Evolutionary conservation across 495 filamentous ascomycete genomes (phyloP).

Genomic region (Hypoxylon rickii): DNA sequence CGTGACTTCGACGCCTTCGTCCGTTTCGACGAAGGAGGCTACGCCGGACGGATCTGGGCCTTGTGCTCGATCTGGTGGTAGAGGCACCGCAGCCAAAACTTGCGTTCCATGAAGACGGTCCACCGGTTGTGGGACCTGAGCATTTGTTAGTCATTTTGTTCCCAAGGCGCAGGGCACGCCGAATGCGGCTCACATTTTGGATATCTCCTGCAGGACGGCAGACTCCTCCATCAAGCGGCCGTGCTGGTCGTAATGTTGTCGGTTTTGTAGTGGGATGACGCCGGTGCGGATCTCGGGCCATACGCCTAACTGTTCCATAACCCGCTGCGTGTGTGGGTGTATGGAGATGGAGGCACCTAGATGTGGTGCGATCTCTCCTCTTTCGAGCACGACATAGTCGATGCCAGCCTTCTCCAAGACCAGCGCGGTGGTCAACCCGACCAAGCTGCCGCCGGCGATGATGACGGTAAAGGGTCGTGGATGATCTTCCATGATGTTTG

Average conservation of each 20-base stretch:
- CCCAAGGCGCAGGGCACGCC: background rate
- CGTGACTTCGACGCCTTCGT: slow-evolving; percentile 23
- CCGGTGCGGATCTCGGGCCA: slow-evolving; percentile 31
- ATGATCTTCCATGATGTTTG: background rate
- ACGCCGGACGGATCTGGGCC: slow-evolving; percentile 23
- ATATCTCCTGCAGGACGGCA: slow-evolving; percentile 19
- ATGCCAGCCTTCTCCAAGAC: slow-evolving; percentile 45
- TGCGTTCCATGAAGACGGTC: slow-evolving; percentile 23
- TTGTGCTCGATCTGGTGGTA: slow-evolving; percentile 28
- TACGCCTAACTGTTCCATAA: slow-evolving; percentile 54
- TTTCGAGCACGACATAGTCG: slow-evolving; percentile 53
- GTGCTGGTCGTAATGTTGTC: slow-evolving; percentile 20
- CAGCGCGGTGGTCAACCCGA: slow-evolving; percentile 50
- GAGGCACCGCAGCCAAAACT: slow-evolving; percentile 18
- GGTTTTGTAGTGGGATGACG: slow-evolving; percentile 15
- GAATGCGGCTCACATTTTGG: background rate
- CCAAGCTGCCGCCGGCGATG: slow-evolving; percentile 53
- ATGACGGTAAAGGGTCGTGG: slow-evolving; percentile 46
- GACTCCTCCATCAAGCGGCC: slow-evolving; percentile 26
- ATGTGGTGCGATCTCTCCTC: slow-evolving; percentile 46
- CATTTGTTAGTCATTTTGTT: background rate
- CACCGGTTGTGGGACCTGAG: background rate
- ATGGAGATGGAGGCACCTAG: slow-evolving; percentile 41
- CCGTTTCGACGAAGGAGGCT: slow-evolving; percentile 17
- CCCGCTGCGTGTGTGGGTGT: slow-evolving; percentile 36